These are phyloP conservation scores for Cyberlindnera xishuangbannaensis DNA, from an alignment of 805 yeast genomes.

Conservation along the genomic window DNA sequence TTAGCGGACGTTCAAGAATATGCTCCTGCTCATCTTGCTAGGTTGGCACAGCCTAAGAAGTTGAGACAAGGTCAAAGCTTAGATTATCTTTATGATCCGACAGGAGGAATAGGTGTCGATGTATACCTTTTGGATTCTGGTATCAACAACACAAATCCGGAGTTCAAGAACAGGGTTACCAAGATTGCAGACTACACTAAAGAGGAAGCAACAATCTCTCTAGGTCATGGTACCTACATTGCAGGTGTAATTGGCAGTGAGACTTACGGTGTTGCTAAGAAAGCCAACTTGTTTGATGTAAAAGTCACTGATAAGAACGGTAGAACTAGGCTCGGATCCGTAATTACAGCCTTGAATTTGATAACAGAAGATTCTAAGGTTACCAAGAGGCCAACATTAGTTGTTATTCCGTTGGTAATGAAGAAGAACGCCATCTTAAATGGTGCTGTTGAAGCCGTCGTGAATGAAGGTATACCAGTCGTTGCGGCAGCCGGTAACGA, in stretches of 20 bases:
- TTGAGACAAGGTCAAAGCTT: slow-evolving; percentile 24
- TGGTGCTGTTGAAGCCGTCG: slow-evolving; percentile 38
- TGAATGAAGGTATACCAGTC: slow-evolving; percentile 38
- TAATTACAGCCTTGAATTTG: slow-evolving; percentile 29
- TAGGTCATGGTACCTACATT: slow-evolving; percentile 55
- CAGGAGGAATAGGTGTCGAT: slow-evolving; percentile 36
- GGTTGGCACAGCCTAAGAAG: slow-evolving; percentile 32
- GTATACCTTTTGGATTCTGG: slow-evolving; percentile 37
- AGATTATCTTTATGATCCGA: slow-evolving; percentile 37
- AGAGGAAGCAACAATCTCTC: slow-evolving; percentile 20
- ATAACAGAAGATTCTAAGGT: slow-evolving; percentile 24
- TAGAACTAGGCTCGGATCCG: slow-evolving; percentile 29
- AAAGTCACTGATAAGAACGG: slow-evolving; percentile 37
- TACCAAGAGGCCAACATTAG: slow-evolving; percentile 33
- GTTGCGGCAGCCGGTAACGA: slow-evolving; percentile 48
- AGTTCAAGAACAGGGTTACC: slow-evolving; percentile 37
- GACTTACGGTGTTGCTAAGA: slow-evolving; percentile 48
- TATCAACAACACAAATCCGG: slow-evolving; percentile 33
- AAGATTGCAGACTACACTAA: slow-evolving; percentile 40
- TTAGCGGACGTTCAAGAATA: slow-evolving; percentile 34
- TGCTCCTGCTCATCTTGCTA: slow-evolving; percentile 39
- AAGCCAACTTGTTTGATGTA: slow-evolving; percentile 36
- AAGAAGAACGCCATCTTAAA: slow-evolving; percentile 36
- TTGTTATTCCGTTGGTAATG: slow-evolving; percentile 34
- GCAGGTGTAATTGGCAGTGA: slow-evolving; percentile 50